Percentiles rank a stretch among this genome's conserved stretches.
phyloP scores from a whole-genome alignment of 768 basidiomycete genomes.

The Psilocybe sp. region DNA sequence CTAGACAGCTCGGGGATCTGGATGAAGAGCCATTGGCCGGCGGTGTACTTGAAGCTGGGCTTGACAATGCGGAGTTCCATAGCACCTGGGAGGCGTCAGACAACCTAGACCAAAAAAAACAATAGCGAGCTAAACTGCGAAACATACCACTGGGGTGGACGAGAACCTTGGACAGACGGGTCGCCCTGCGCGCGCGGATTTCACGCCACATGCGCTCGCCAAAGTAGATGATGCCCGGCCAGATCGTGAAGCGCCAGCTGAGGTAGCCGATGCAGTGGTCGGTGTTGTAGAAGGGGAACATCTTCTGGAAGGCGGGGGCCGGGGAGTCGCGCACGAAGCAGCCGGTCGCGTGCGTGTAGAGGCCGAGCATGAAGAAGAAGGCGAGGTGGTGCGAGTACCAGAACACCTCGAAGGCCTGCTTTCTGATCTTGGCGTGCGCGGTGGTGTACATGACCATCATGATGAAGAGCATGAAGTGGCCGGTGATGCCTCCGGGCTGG shows the following conservation, averaged over 20 bases:
- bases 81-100: constrained; percentile 46
- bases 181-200: constrained; percentile 74
- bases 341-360: constrained; percentile 88
- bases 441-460: constrained; percentile 94
- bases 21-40: constrained; percentile 90
- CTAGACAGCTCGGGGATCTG: constrained; percentile 83
- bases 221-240: constrained; percentile 89
- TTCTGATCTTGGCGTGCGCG: constrained; percentile 83
- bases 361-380: constrained; percentile 90
- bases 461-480: constrained; percentile 92
- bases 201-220: constrained; percentile 84
- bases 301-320: constrained; percentile 61
- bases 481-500: constrained; percentile 89
- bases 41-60: constrained; percentile 87
- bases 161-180: constrained; percentile 80
- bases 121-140: background rate
- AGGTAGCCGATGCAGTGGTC: constrained; percentile 89
- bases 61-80: constrained; percentile 94
- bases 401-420: constrained; percentile 92
- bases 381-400: constrained; percentile 97
- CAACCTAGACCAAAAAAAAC: background rate
- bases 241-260: constrained; percentile 90
- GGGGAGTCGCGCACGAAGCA: constrained; percentile 92
- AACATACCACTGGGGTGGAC: constrained; percentile 81
- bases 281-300: constrained; percentile 87